Percentiles rank a stretch among this genome's conserved stretches.
These are phyloP conservation scores for Ilex paraguariensis DNA, from an alignment of 305 asterid species.

Conservation along the genomic window DNA sequence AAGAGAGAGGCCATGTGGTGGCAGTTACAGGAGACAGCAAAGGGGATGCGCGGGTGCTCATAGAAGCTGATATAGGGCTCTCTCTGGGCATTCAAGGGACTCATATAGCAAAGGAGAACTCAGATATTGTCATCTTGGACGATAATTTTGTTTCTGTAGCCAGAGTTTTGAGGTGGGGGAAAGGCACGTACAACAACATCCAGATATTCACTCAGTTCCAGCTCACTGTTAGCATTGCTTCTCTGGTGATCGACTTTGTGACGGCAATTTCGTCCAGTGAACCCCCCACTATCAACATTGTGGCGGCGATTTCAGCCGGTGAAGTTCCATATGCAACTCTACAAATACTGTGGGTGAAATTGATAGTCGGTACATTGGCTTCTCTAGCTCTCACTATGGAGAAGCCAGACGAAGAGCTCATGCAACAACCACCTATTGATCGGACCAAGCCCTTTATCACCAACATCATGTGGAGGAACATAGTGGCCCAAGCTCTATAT, in stretches of 20 bases:
- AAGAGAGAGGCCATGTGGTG: conserved; percentile 29
- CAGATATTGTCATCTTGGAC: conserved; percentile 52
- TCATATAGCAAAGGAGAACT: conserved; percentile 54
- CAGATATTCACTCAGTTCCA: conserved; percentile 58
- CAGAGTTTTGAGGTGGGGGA: conserved; percentile 50
- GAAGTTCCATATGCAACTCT: conserved; percentile 29
- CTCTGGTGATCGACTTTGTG: conserved; percentile 52
- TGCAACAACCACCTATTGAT: conserved; percentile 21
- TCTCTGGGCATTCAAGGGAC: conserved; percentile 50
- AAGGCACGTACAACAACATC: conserved; percentile 44
- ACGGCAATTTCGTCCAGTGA: conserved; percentile 59
- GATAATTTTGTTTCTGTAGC: conserved; percentile 47
- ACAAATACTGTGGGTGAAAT: conserved; percentile 39
- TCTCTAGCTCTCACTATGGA: conserved; percentile 30
- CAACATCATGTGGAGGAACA: conserved; percentile 33
- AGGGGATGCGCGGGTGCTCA: conserved; percentile 20
- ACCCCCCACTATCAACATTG: conserved; percentile 18
- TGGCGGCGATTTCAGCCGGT: conserved; percentile 33
- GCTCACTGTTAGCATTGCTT: conserved; percentile 58
- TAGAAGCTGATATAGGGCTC: conserved; percentile 31
- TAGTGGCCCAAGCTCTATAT: conserved; percentile 27
- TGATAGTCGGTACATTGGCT: conserved; percentile 33
- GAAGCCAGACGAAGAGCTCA: conserved; percentile 19
- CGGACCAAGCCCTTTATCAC: conserved; percentile 28
- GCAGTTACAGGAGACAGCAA: conserved; percentile 29